Percentiles rank a stretch among this genome's conserved stretches.
phyloP scores from a whole-genome alignment of 1,139 yeast genomes.

The Protomyces inundatus region DNA sequence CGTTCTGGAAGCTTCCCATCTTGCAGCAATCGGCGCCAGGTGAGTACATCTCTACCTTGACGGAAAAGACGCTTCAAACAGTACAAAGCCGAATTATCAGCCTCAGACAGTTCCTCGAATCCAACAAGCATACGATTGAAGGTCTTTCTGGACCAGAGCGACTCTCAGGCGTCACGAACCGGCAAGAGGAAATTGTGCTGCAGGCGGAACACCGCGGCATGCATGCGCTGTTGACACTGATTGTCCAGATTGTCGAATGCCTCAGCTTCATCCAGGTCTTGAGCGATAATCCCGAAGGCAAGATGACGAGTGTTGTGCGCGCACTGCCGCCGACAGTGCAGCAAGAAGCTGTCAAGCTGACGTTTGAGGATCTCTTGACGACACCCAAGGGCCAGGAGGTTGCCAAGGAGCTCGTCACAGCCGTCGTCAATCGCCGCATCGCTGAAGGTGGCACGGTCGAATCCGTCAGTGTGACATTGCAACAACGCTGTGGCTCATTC shows the following conservation, averaged over 20 bases:
- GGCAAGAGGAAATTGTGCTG: conserved; percentile 57
- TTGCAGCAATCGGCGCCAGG: conserved; percentile 44
- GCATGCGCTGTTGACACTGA: conserved; percentile 66
- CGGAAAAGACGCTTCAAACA: conserved; percentile 7
- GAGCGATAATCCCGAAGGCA: conserved; percentile 56
- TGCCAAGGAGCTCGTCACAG: conserved; percentile 78
- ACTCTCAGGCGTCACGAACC: conserved; percentile 31
- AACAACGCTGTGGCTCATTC: conserved; percentile 90
- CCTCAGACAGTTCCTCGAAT: conserved; percentile 40
- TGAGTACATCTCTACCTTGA: conserved; percentile 9
- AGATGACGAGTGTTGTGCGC: conserved; percentile 61
- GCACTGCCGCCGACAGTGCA: conserved; percentile 64
- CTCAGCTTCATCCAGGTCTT: conserved; percentile 78
- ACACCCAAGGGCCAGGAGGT: conserved; percentile 59
- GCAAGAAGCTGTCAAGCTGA: conserved; percentile 58
- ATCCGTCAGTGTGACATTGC: conserved; percentile 76
- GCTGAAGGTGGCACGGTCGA: conserved; percentile 92
- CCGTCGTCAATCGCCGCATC: conserved; percentile 82
- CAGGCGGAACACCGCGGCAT: conserved; percentile 92
- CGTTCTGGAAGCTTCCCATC: conserved; percentile 69
- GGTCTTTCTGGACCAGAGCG: conserved; percentile 42
- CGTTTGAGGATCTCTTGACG: conserved; percentile 71
- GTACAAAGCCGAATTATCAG: conserved; percentile 23
- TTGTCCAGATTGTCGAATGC: conserved; percentile 80
- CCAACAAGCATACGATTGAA: conserved; percentile 42